phyloP scores from a whole-genome alignment of 768 basidiomycete genomes.

The Tephrocybe sp. region DNA sequence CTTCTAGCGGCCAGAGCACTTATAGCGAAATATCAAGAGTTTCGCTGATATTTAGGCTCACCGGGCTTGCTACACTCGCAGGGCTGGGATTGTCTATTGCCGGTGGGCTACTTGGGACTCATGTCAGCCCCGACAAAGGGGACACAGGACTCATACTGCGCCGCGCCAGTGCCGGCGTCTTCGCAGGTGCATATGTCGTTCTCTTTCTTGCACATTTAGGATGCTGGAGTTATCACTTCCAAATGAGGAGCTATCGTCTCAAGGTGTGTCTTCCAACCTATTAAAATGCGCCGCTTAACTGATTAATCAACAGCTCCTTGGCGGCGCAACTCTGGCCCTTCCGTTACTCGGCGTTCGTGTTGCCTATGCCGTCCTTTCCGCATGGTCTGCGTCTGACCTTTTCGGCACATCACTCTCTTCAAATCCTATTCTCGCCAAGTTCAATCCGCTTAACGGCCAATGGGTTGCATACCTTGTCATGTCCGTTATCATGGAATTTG shows the following conservation, averaged over 20 bases:
- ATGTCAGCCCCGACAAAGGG: constrained; percentile 30
- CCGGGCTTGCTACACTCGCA: constrained; percentile 35
- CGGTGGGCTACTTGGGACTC: constrained; percentile 45
- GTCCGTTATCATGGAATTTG: constrained; percentile 60
- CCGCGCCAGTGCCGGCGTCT: constrained; percentile 42
- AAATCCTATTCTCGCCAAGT: constrained; percentile 47
- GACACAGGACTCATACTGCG: constrained; percentile 39
- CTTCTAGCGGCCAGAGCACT: constrained; percentile 45
- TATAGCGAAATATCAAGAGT: constrained; percentile 50
- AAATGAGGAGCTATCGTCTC: constrained; percentile 45
- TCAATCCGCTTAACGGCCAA: constrained; percentile 56
- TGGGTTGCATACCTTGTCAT: constrained; percentile 62
- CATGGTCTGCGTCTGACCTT: constrained; percentile 53
- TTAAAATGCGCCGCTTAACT: neutral
- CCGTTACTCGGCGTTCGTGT: constrained; percentile 61
- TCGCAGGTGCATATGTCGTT: constrained; percentile 39
- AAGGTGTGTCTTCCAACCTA: constrained; percentile 31
- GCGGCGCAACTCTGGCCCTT: constrained; percentile 51
- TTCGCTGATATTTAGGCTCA: constrained; percentile 34
- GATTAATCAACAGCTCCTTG: constrained; percentile 46
- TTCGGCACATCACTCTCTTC: constrained; percentile 36
- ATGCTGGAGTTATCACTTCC: constrained; percentile 46
- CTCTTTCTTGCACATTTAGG: constrained; percentile 40
- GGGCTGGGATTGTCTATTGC: constrained; percentile 44
- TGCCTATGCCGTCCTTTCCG: constrained; percentile 58